A percentile compares a stretch with the other conserved stretches of the same genome.
These are phyloP conservation scores for Fusarium austroafricanum DNA, from an alignment of 2,329 filamentous ascomycete species.

Conservation along the genomic window DNA sequence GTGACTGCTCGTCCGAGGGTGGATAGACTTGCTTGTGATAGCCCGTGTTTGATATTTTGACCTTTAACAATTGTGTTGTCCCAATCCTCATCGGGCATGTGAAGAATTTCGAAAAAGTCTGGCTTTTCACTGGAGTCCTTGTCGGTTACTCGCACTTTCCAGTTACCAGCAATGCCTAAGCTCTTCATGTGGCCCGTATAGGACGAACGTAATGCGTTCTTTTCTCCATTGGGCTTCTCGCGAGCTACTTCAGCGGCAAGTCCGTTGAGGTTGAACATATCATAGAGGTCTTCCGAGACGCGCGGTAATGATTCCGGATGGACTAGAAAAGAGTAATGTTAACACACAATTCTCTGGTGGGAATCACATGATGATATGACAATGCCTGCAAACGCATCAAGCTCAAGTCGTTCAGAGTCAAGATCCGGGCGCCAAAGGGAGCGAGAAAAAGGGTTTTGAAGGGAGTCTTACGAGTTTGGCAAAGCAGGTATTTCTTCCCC, in stretches of 20 bases:
- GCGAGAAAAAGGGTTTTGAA: slow-evolving; percentile 52
- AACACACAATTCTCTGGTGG: slow-evolving; percentile 54
- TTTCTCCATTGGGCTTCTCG: slow-evolving; percentile 72
- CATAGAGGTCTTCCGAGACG: slow-evolving; percentile 68
- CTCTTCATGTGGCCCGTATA: slow-evolving; percentile 77
- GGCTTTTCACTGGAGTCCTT: slow-evolving; percentile 57
- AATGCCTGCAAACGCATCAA: slow-evolving; percentile 34
- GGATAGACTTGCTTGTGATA: slow-evolving; percentile 58
- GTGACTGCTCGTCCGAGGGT: slow-evolving; percentile 63
- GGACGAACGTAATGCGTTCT: slow-evolving; percentile 74
- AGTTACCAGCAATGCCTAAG: slow-evolving; percentile 70
- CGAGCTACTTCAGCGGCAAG: slow-evolving; percentile 72
- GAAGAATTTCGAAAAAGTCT: slow-evolving; percentile 65
- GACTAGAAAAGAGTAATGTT: slow-evolving; percentile 60
- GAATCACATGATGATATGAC: slow-evolving; percentile 36
- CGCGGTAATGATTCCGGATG: slow-evolving; percentile 61
- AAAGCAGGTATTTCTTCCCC: slow-evolving; percentile 74
- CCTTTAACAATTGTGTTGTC: slow-evolving; percentile 63
- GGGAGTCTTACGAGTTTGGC: slow-evolving; percentile 74
- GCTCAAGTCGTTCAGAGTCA: slow-evolving; percentile 32
- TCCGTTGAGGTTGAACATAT: slow-evolving; percentile 65
- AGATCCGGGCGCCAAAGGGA: slow-evolving; percentile 42
- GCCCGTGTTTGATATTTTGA: slow-evolving; percentile 65
- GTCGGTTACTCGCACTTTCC: slow-evolving; percentile 68
- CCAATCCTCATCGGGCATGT: slow-evolving; percentile 68